These are phyloP conservation scores for Lachancea sp. DNA, from an alignment of 805 yeast genomes.

Conservation along the genomic window DNA sequence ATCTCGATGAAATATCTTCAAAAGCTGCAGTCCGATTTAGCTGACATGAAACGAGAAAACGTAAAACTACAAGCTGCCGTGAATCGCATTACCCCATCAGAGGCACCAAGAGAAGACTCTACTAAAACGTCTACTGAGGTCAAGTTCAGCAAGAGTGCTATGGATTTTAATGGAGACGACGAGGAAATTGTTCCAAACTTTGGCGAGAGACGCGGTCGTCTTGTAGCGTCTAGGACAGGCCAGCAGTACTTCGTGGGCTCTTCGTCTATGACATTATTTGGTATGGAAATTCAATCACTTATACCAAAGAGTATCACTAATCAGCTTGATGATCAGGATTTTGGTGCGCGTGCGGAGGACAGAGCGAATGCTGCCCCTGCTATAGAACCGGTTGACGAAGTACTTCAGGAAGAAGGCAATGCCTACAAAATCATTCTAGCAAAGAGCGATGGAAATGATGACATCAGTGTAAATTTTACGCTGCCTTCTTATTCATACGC, in stretches of 20 bases:
- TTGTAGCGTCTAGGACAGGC: conserved; percentile 70
- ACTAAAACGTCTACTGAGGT: conserved; percentile 6
- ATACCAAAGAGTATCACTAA: conserved; percentile 36
- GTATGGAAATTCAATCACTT: conserved; percentile 67
- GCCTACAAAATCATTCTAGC: conserved; percentile 67
- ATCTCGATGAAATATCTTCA: conserved; percentile 65
- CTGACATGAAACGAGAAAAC: conserved; percentile 59
- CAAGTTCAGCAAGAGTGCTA: conserved; percentile 11
- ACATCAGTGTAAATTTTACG: conserved; percentile 58
- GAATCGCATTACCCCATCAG: neutral
- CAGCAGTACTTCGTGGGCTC: conserved; percentile 73
- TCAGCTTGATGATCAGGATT: conserved; percentile 8
- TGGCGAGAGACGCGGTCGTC: conserved; percentile 61
- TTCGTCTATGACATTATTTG: conserved; percentile 76
- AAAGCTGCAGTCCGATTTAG: conserved; percentile 61
- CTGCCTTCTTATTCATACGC: conserved; percentile 75
- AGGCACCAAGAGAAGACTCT: too few relatives aligned
- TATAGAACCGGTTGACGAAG: conserved; percentile 39
- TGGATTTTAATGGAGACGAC: conserved; percentile 13
- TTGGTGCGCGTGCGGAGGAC: neutral
- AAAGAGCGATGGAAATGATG: conserved; percentile 40
- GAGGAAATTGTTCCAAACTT: conserved; percentile 64
- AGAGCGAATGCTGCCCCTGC: neutral
- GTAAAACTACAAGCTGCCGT: conserved; percentile 42
- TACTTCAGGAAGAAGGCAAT: conserved; percentile 67